Percentiles rank a stretch among this genome's conserved stretches.
Conservation (phyloP, 148 eudicot genomes). For the Arbutus unedo region DNA sequence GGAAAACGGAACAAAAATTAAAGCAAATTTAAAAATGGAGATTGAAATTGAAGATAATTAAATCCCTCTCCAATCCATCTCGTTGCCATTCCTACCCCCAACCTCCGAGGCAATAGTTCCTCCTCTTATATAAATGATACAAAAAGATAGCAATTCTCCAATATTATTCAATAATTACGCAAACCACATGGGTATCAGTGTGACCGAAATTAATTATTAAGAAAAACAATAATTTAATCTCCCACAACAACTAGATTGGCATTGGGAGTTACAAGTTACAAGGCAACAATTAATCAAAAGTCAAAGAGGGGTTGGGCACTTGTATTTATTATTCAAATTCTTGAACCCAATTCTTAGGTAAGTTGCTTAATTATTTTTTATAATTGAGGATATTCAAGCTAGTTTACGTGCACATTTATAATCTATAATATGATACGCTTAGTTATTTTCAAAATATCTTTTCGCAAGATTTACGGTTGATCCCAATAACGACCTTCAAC, state of each 20-base stretch:
- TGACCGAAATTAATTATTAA: not conserved
- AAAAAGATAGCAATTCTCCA: not conserved
- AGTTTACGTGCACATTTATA: no score
- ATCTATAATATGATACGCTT: no score
- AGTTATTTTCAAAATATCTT: no score
- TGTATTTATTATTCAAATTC: not conserved
- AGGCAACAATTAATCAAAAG: not conserved
- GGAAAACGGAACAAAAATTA: no score
- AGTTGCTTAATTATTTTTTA: not conserved
- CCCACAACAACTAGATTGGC: not conserved
- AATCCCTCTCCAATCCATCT: no score
- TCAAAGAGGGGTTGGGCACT: not conserved
- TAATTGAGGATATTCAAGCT: no score
- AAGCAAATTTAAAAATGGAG: no score
- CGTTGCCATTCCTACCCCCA: no score
- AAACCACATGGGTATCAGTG: slow-evolving; percentile 4
- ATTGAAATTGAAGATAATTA: no score
- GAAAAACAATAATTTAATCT: not conserved
- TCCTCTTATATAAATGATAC: not conserved
- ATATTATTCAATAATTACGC: not conserved
- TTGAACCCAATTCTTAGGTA: not conserved
- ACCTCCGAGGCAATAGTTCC: no score
- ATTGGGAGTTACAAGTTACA: not conserved
- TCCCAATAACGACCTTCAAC: not conserved
- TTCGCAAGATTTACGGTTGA: not conserved